Conservation (phyloP, 306 rosid genomes). For the Gillenia trifoliata region DNA sequence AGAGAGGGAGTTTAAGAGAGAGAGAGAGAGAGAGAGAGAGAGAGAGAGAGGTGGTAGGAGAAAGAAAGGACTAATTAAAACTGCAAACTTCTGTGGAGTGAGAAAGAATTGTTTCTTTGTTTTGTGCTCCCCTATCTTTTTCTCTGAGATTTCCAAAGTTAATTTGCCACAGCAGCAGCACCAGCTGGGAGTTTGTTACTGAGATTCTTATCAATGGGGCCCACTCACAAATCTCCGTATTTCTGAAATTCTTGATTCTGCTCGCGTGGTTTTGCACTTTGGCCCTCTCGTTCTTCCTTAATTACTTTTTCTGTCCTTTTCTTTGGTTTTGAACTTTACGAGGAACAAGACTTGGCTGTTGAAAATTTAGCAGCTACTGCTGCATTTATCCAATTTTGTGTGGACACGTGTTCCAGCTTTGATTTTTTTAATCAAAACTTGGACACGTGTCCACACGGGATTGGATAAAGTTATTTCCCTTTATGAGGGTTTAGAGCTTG, state of each 20-base stretch:
- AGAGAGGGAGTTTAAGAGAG: neutral
- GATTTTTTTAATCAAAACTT: too few relatives aligned
- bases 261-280: neutral
- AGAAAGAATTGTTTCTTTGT: neutral
- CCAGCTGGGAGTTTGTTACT: neutral
- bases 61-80: neutral
- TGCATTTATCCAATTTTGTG: too few relatives aligned
- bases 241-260: neutral
- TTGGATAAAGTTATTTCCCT: too few relatives aligned
- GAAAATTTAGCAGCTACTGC: too few relatives aligned
- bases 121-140: neutral
- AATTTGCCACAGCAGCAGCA: neutral
- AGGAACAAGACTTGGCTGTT: too few relatives aligned
- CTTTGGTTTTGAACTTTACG: too few relatives aligned
- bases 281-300: too few relatives aligned
- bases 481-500: too few relatives aligned
- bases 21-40: neutral
- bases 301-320: too few relatives aligned
- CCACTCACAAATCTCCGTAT: neutral
- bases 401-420: too few relatives aligned
- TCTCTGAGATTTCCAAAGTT: too few relatives aligned
- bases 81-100: neutral
- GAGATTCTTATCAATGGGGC: neutral
- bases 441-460: too few relatives aligned
- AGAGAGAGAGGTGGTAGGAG: neutral